Percentiles rank a stretch among this genome's conserved stretches.
Conservation (phyloP, 257 asterid genomes). For the Sherardia arvensis region DNA sequence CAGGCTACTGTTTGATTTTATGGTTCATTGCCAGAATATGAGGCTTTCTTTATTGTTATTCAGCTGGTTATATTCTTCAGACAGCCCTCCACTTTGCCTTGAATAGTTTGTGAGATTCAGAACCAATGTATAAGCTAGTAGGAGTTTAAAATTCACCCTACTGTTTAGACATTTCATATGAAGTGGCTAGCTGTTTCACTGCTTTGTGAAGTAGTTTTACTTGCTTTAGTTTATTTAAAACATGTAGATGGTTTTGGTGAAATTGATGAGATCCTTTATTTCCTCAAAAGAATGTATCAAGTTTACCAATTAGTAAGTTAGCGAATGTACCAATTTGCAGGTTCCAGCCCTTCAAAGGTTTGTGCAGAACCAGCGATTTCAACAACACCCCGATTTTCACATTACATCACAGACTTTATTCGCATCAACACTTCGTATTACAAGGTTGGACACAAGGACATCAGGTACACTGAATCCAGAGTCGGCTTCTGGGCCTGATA, state of each 20-base stretch:
- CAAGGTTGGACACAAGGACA: conserved; percentile 73
- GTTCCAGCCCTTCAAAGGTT: conserved; percentile 96
- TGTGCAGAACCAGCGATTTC: conserved; percentile 80
- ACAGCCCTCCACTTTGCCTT: not conserved
- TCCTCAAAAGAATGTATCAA: not conserved
- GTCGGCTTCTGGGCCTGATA: conserved; percentile 34
- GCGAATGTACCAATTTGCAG: conserved; percentile 21
- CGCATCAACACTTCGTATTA: conserved; percentile 87
- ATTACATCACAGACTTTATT: conserved; percentile 89
- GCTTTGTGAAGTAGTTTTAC: too few relatives aligned
- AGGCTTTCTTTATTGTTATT: not conserved
- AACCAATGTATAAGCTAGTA: not conserved
- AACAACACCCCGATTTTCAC: conserved; percentile 93
- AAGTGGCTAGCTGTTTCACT: too few relatives aligned
- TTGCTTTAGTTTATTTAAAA: not conserved
- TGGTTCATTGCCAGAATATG: not conserved
- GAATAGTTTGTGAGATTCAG: not conserved
- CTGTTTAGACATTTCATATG: too few relatives aligned
- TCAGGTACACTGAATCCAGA: conserved; percentile 41
- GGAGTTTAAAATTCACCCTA: too few relatives aligned
- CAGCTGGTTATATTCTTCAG: not conserved
- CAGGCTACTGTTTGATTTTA: not conserved
- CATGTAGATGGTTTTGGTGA: not conserved
- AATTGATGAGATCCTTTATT: not conserved
- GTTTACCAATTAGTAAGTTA: not conserved